phyloP scores from a whole-genome alignment of 2,329 filamentous ascomycete genomes.

The Monilinia aucupariae region DNA sequence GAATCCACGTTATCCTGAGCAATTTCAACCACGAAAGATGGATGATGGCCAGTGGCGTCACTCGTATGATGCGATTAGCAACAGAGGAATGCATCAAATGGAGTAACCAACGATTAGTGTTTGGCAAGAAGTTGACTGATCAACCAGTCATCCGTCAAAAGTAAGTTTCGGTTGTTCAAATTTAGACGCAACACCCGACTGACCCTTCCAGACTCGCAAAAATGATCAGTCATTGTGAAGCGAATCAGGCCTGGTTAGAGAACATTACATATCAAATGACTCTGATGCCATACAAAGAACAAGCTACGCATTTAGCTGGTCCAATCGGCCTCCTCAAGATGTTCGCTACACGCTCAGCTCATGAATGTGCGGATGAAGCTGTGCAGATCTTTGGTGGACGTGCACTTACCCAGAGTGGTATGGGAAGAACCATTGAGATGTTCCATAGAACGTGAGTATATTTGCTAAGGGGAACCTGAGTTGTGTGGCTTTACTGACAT shows the following conservation, averaged over 20 bases:
- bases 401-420: conserved; percentile 72
- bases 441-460: conserved; percentile 60
- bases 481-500: not conserved
- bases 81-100: conserved; percentile 85
- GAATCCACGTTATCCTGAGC: conserved; percentile 75
- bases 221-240: conserved; percentile 77
- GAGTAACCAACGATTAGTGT: conserved; percentile 80
- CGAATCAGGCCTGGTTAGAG: conserved; percentile 83
- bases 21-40: conserved; percentile 89
- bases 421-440: conserved; percentile 78
- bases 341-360: conserved; percentile 67
- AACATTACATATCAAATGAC: conserved; percentile 83
- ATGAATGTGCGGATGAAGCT: conserved; percentile 78
- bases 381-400: conserved; percentile 84
- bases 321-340: conserved; percentile 81
- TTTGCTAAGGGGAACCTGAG: conserved; percentile 35
- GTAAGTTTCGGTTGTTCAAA: conserved; percentile 38
- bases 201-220: conserved; percentile 58
- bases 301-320: conserved; percentile 68
- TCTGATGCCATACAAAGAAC: conserved; percentile 73
- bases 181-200: conserved; percentile 5
- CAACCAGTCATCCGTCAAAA: conserved; percentile 81
- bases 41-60: conserved; percentile 60
- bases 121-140: conserved; percentile 74
- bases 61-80: conserved; percentile 61